Conservation (phyloP, 1,284 basidiomycete genomes). For the Cryptococcus hybrid region DNA sequence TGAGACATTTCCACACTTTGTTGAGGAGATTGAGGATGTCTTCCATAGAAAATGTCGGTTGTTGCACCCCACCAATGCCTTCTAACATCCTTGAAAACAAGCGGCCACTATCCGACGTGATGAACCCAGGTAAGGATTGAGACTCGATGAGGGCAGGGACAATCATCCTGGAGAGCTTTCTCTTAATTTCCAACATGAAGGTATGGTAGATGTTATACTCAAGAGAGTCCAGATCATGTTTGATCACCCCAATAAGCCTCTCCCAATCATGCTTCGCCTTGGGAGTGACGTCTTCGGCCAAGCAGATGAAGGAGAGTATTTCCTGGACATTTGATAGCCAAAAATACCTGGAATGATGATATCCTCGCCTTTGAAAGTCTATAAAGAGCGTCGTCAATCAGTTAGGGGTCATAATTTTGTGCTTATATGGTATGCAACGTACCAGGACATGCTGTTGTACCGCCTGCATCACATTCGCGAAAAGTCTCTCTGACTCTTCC, state of each 20-base stretch:
- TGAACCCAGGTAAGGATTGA: conserved; percentile 96
- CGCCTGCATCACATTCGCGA: conserved; percentile 98
- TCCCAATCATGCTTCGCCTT: conserved; percentile 98
- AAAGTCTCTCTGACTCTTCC: conserved; percentile 92
- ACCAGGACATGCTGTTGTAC: conserved; percentile 99
- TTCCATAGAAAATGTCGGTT: conserved; percentile 97
- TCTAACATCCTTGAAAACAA: conserved; percentile 86
- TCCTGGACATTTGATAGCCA: conserved; percentile 99
- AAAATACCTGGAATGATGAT: conserved; percentile 92
- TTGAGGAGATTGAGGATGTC: conserved; percentile 96
- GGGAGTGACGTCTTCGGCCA: conserved; percentile 96
- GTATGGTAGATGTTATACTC: conserved; percentile 99
- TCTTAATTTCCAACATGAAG: conserved; percentile 99
- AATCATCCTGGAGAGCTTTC: conserved; percentile 95
- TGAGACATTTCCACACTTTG: conserved; percentile 97
- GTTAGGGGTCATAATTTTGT: background rate
- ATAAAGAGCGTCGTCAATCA: background rate
- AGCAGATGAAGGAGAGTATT: conserved; percentile 97
- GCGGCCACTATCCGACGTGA: conserved; percentile 84
- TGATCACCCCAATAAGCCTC: conserved; percentile 92
- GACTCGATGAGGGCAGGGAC: conserved; percentile 97
- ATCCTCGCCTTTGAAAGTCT: conserved; percentile 83
- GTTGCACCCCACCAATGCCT: conserved; percentile 64
- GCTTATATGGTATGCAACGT: conserved; percentile 35
- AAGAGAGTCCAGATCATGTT: conserved; percentile 96